Evolutionary conservation across 805 yeast species (phyloP), one percentile per base, ranked within the genome.

Genomic region (Pichia thaimueangensis): DNA sequence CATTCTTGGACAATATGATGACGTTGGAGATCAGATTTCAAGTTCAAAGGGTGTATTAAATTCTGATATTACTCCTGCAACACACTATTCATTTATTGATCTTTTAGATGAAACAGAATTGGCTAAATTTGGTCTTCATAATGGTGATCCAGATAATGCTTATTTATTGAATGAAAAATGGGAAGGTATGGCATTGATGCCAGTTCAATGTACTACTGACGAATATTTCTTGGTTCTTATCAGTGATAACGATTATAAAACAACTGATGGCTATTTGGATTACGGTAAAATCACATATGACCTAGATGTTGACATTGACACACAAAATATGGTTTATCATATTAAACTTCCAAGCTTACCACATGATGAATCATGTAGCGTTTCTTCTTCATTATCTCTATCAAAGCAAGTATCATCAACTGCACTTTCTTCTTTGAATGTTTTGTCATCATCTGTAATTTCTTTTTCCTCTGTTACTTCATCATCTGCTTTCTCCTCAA

Each of bases 161-260:
- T 27, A 24, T 16, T 43, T 59, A 35, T 42, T 60, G 27, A 60
- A 60, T 42, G 64, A 60, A 38, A 60, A 60, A 42, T 60, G 64
- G 65, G 65, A 60, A 42, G 62, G 62, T 40, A 43, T 60, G 41
- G 48, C 57, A 13, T 43, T 59, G 34, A 50, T 60, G 41, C 64
- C 65, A 20, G 51, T 58, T 31, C 51, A 55, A 35, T 57, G 62
- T 39, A 54, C 63, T 15, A 45, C 47, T 12, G 63, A 59, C 45
- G 63, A 58, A 40, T 60, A 54, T 35, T 60, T 45, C 45, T 31
- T 60, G 19, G 35, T 60, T 15, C 35, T 55, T 0, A 53, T 49
- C 19, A 54, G 59, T 20, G 65, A 60, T 37, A 56, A 60, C 27
- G 65, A 60, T 45, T 60, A 55, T 43, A 51, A 50, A 22, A 60